Evolutionary conservation across 495 filamentous ascomycete genomes (phyloP).

Genomic region (Hypoxylon fragiforme): DNA sequence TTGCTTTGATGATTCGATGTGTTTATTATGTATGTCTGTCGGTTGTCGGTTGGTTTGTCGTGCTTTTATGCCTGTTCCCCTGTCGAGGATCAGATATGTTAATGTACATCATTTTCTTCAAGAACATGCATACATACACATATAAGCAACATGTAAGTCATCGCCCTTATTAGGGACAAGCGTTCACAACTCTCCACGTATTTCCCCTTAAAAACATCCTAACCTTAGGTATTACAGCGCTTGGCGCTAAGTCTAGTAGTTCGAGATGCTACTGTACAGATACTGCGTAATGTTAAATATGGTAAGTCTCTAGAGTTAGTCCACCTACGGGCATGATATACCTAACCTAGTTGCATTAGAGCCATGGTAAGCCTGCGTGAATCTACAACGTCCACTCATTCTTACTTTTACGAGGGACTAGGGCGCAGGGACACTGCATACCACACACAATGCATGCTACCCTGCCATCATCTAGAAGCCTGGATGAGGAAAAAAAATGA

Average conservation of each 20-base stretch:
- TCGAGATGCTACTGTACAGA: no score
- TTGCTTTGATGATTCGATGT: background rate
- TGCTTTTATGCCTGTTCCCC: background rate
- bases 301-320: constrained; percentile 11
- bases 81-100: background rate
- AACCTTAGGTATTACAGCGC: no score
- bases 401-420: constrained; percentile 27
- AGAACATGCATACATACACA: background rate
- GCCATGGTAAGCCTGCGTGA: constrained; percentile 32
- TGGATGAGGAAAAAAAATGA: constrained; percentile 15
- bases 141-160: background rate
- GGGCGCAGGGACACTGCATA: constrained; percentile 21
- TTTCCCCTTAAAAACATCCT: no score
- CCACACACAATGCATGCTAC: constrained; percentile 22
- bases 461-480: background rate
- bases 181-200: no score
- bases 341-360: constrained; percentile 31
- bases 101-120: no score
- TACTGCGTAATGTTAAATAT: no score
- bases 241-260: no score
- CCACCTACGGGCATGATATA: constrained; percentile 21
- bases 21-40: background rate
- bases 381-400: constrained; percentile 12
- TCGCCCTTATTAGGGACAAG: no score
- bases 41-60: background rate